These are phyloP conservation scores for Xylaria hypoxylon DNA, from an alignment of 2,329 filamentous ascomycete genomes.

Conservation along the genomic window DNA sequence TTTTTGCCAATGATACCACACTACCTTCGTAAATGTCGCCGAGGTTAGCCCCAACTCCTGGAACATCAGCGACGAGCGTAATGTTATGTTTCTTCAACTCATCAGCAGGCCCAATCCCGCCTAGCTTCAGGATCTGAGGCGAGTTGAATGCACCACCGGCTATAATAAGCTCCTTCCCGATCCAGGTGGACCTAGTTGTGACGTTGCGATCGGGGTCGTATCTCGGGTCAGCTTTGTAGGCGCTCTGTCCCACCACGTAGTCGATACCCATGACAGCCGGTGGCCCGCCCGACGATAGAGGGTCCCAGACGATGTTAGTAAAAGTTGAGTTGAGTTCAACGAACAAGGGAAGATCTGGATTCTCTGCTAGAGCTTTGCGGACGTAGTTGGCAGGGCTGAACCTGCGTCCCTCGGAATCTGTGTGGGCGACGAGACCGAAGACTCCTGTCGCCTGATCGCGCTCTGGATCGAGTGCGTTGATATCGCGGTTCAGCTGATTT, in stretches of 20 bases:
- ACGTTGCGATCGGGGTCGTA: conserved; percentile 43
- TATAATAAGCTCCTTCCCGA: conserved; percentile 60
- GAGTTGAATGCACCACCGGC: conserved; percentile 64
- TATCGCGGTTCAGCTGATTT: conserved; percentile 40
- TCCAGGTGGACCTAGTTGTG: conserved; percentile 52
- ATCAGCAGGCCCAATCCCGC: conserved; percentile 55
- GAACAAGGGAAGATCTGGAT: conserved; percentile 40
- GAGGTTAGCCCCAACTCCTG: conserved; percentile 68
- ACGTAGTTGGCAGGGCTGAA: conserved; percentile 43
- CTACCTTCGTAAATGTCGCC: conserved; percentile 65
- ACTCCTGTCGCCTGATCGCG: conserved; percentile 42
- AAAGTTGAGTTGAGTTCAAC: conserved; percentile 39
- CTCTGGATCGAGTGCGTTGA: conserved; percentile 38
- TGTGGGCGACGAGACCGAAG: conserved; percentile 43
- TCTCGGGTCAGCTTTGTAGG: conserved; percentile 43
- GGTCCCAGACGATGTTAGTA: conserved; percentile 43
- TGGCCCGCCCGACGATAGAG: conserved; percentile 34
- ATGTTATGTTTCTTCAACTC: conserved; percentile 54
- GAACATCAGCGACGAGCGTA: conserved; percentile 61
- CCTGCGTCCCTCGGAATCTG: conserved; percentile 34
- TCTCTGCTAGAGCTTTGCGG: conserved; percentile 37
- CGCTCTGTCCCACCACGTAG: conserved; percentile 41
- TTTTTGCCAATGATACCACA: conserved; percentile 49
- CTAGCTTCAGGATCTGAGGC: conserved; percentile 63
- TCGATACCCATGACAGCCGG: conserved; percentile 43